These are phyloP conservation scores for Annulohypoxylon stygium DNA, from an alignment of 495 filamentous ascomycete genomes.

Conservation along the genomic window DNA sequence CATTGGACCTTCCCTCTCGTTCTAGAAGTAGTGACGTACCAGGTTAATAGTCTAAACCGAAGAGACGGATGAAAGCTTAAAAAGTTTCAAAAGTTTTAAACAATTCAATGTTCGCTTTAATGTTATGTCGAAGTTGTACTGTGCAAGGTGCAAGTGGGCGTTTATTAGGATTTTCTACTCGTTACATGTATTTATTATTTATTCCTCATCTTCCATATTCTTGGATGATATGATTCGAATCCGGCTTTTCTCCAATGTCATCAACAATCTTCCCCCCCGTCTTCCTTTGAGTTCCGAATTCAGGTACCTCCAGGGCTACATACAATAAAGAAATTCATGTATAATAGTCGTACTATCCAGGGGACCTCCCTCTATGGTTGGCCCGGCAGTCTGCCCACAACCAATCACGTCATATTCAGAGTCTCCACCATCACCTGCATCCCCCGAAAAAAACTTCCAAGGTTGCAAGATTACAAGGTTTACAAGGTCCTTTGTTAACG, in stretches of 20 bases:
- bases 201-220: background rate
- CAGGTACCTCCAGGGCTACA: background rate
- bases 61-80: background rate
- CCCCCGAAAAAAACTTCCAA: background rate
- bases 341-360: background rate
- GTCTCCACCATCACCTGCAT: constrained; percentile 19
- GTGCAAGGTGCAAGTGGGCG: background rate
- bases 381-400: constrained; percentile 34
- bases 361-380: constrained; percentile 30
- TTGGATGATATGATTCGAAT: constrained; percentile 16
- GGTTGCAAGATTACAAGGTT: background rate
- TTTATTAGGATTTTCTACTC: background rate
- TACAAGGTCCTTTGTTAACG: background rate
- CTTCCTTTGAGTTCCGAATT: constrained; percentile 14
- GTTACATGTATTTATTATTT: constrained; percentile 1
- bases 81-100: background rate
- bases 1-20: constrained; percentile 29
- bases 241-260: constrained; percentile 17
- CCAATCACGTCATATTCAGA: constrained; percentile 23
- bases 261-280: background rate
- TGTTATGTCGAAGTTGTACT: background rate
- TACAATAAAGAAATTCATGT: constrained; percentile 13
- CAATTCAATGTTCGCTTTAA: background rate
- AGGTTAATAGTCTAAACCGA: background rate
- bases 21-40: constrained; percentile 38